Evolutionary conservation across 176 grass and related monocot genomes (phyloP), one percentile per base, ranked within the genome.

Genomic region (Echinochloa phyllopogon): DNA sequence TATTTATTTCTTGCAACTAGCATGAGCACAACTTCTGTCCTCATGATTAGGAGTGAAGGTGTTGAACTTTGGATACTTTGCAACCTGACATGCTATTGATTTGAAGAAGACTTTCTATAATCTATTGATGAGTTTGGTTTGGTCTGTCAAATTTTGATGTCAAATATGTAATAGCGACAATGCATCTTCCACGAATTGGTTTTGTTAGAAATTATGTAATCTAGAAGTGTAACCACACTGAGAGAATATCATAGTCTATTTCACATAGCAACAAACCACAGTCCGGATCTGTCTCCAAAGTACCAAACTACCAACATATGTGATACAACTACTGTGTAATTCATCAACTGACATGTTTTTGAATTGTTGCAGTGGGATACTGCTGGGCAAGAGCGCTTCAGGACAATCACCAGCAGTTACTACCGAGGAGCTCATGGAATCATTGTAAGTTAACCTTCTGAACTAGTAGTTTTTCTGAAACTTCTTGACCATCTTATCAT

Each of bases 391-490:
- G 94, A 97, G 67, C 85, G 94, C 10, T 97, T 97, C 86, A 94
- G 94, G 68, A 97, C 94, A 43, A 97, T 97, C 39, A 97, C 94
- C 5, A 97, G 92, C 72, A 97, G 94, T 84, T 97, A 97, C 70
- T 97, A 97, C 36, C 92, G 92, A n/a, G 94, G 94, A 29, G 94
- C 94, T 78, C 94, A 97, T 80, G 94, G 92, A 37, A 97, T 97
- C 56, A 94, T 94, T 85, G 94, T 94, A 91, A 86, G 88, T 85
- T 76, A 18, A 2, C 36, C 8, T 9, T 6, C 2, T 72, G 43
- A 79, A 42, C 45, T 82, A 78, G 15, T 47, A 52, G 64, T 71
- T 60, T 55, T 49, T 75, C 57, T 23, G 6, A 47, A 70, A 42
- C 15, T 17, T 63, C 9, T 63, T 50, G 57, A 37, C 47, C 42